Conservation (phyloP, 2,329 filamentous ascomycete genomes). For the Fusarium pilosicola region DNA sequence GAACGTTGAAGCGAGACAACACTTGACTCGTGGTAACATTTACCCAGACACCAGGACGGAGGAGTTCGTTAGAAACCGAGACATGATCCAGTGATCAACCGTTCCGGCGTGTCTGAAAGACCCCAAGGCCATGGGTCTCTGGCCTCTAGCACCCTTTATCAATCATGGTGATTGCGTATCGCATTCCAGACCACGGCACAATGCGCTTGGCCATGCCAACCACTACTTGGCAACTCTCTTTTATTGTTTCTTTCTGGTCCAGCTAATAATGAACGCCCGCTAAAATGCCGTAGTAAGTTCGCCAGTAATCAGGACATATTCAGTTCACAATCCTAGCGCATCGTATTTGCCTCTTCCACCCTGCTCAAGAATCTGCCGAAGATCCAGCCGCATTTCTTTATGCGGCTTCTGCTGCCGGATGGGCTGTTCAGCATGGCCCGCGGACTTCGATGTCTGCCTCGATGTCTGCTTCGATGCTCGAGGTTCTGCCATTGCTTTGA, state of each 20-base stretch:
- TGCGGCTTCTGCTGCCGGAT: slow-evolving; percentile 21
- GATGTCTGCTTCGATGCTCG: slow-evolving; percentile 1
- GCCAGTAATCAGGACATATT: background rate
- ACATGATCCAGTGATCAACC: slow-evolving; percentile 20
- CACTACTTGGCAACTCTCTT: slow-evolving; percentile 16
- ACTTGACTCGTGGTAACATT: slow-evolving; percentile 29
- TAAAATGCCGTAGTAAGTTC: slow-evolving; percentile 19
- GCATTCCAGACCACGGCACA: slow-evolving; percentile 40
- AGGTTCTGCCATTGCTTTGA: slow-evolving; percentile 29
- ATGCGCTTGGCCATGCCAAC: slow-evolving; percentile 17
- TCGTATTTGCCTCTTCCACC: slow-evolving; percentile 48
- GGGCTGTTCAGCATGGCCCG: slow-evolving; percentile 7
- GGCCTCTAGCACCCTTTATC: slow-evolving; percentile 8
- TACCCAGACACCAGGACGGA: background rate
- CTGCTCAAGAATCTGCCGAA: slow-evolving; percentile 44
- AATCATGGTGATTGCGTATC: slow-evolving; percentile 14
- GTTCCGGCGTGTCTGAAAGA: background rate
- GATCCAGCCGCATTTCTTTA: slow-evolving; percentile 31
- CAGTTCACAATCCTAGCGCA: slow-evolving; percentile 48
- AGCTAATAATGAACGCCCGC: slow-evolving; percentile 27
- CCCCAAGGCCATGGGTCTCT: slow-evolving; percentile 5
- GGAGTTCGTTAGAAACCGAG: slow-evolving; percentile 20
- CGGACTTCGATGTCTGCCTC: background rate
- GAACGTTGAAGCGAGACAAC: slow-evolving; percentile 18
- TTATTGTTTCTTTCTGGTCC: slow-evolving; percentile 21